Evolutionary conservation across 2,329 filamentous ascomycete genomes (phyloP), one percentile per base, ranked within the genome.

Genomic region (Arthrobotrys sinensis): DNA sequence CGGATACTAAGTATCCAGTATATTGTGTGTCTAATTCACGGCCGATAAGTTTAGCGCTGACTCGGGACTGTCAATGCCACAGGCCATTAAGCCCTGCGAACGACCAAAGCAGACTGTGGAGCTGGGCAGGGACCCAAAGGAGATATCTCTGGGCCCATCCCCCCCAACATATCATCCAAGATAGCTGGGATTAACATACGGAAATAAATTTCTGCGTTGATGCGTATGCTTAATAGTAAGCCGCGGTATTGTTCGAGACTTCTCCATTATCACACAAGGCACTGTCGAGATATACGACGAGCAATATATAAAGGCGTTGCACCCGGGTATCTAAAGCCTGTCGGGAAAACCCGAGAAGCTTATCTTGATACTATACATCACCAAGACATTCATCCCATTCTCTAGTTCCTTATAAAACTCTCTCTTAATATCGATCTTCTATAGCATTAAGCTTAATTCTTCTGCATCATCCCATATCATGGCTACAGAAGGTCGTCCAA

Each of bases 401-500:
- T 46, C 34, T 21, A 36, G 28, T 34, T 48, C 19, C 28, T 36
- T 48, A 48, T 64, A 46, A 64, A 34, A 63, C 57, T 16, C 21
- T 43, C 34, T 38, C 52, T 38, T 57, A 57, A 38, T 32, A 57
- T 36, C 45, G 21, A 55, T 55, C 46, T 40, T 50, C 10, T 64
- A 65, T 53, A 60, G 8, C 55, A 32, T 57, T 43, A 62, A 67
- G 16, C 62, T 75, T 63, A 68, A 53, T 50, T 62, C 21, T 32
- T 36, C 36, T 62, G 24, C 36, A 68, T 55, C 45, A 46, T 24
- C 48, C 28, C 50, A 16, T 19, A 48, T 36, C 40, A 77, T 70
- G 66, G 43, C 60, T 62, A 28, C 73, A 38, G 60, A 66, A 32
- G 48, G 21, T 43, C 75, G 75, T 36, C 67, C 43, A 3, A 87